Base-by-base conservation (phyloP, 768 basidiomycete genomes). In the Tylopilus sp. region DNA sequence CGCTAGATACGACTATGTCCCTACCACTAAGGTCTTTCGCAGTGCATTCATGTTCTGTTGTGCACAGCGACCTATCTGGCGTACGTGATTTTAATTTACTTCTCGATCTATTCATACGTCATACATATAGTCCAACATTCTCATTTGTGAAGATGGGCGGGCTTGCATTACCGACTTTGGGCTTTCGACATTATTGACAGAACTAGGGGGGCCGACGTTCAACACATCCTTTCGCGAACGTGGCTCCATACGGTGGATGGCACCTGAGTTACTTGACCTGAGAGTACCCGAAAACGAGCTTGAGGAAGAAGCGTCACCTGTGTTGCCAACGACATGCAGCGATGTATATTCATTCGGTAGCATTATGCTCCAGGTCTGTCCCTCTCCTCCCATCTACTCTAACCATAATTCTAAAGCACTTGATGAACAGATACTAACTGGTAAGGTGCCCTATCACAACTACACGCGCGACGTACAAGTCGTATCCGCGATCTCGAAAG, bases 361-460 rank as follows among this genome's bases (percentile, higher is more conserved):
- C 10, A n/a, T 48, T 17, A 56, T 49, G 47, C 9, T 53, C 14
- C 46, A 37, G 52, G 55, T 49, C 1, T 7, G 51, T 41, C n/a
- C n/a, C n/a, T n/a, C n/a, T n/a, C n/a, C n/a, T n/a, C n/a, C n/a
- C n/a, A n/a, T n/a, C n/a, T n/a, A n/a, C n/a, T n/a, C n/a, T n/a
- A n/a, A n/a, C n/a, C n/a, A n/a, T n/a, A n/a, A n/a, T n/a, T n/a
- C n/a, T n/a, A n/a, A 7, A 6, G 25, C 4, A 30, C 25, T 34
- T 2, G 42, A 6, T 4, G 21, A 8, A 40, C 29, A 52, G 50
- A 43, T 45, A 33, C 30, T 53, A 6, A 53, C 21, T 17, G 62
- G 55, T 13, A 34, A 52, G 28, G 34, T 63, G 30, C 52, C 62
- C 11, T 63, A 56, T 24, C 37, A 59, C 21, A 51, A 59, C 19